Evolutionary conservation across 1,284 basidiomycete species (phyloP), one percentile per base, ranked within the genome.

Genomic region (Rhizoctonia solani): DNA sequence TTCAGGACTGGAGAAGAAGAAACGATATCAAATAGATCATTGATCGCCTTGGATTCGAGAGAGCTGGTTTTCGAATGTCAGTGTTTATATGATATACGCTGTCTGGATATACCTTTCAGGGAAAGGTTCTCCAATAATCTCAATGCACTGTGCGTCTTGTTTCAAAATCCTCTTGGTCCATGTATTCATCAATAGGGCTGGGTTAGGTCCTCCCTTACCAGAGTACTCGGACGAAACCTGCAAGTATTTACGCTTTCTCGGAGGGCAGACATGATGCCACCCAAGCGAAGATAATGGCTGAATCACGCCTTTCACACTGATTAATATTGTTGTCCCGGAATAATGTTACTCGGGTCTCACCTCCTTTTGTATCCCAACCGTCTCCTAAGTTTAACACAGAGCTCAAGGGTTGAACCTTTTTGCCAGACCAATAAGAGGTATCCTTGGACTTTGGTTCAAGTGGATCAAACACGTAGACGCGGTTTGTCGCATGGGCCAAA

Each of bases 201-300:
- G 59, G 52, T 54, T 47, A 11, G 41, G 52, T 41, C 42, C 42
- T 14, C 29, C 61, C 11, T 54, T 27, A 4, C 19, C 16, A 13
- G 44, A 29, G 52, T 66, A 49, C 27, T 66, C 37, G 13, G 61
- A 50, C 19, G 50, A 42, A 42, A 66, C 30, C 2, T 44, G 21
- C 13, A 66, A 27, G 4, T 44, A 37, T 14, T 50, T 66, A 9
- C 61, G 50, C 23, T 66, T 46, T 5, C 41, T 39, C 9, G 50
- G 50, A n/a, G 61, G 52, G n/a, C 61, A 66, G 9, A 66, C 29
- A 13, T 66, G 50, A n/a, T 53, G 21, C 61, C 61, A 66, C 9
- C 61, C 61, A 21, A 66, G 9, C n/a, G 61, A 53, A 6, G 61
- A 66, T 4, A 66, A 6, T 25, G 61, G 61, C 32, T 47, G 37